Conservation (phyloP, 345 rosid species). For the Aurinia saxatilis region DNA sequence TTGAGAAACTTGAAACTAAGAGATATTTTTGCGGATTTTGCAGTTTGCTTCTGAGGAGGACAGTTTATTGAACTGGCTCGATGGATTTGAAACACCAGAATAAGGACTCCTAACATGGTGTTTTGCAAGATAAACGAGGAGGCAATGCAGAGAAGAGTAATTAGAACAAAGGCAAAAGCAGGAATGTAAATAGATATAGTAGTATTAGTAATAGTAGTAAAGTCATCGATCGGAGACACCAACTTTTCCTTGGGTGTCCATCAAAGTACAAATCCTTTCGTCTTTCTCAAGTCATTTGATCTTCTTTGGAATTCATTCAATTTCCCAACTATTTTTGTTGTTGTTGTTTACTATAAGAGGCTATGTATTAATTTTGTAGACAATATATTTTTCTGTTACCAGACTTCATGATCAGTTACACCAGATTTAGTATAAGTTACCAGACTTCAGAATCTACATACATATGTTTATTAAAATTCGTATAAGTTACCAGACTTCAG, state of each 20-base stretch:
- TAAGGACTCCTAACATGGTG: neutral
- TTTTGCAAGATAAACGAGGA: neutral
- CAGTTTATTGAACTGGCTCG: neutral
- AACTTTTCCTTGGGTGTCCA: neutral
- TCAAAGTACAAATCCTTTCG: neutral
- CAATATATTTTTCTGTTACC: neutral
- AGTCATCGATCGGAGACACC: neutral
- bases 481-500: no score
- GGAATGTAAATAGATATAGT: neutral
- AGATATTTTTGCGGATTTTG: slow-evolving; percentile 46
- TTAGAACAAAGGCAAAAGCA: neutral
- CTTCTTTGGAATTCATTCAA: neutral
- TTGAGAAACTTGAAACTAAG: neutral
- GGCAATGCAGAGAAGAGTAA: neutral
- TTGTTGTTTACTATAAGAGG: neutral
- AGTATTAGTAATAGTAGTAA: neutral
- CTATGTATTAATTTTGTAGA: neutral
- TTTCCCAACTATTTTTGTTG: neutral
- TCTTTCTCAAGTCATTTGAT: neutral
- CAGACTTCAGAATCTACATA: no score
- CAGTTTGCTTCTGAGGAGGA: slow-evolving; percentile 11
- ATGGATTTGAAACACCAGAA: slow-evolving; percentile 27
- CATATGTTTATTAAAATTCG: no score
- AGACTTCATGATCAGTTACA: no score
- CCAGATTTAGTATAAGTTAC: no score